Evolutionary conservation across 495 filamentous ascomycete species (phyloP).

Genomic region (Trichoderma reesei): DNA sequence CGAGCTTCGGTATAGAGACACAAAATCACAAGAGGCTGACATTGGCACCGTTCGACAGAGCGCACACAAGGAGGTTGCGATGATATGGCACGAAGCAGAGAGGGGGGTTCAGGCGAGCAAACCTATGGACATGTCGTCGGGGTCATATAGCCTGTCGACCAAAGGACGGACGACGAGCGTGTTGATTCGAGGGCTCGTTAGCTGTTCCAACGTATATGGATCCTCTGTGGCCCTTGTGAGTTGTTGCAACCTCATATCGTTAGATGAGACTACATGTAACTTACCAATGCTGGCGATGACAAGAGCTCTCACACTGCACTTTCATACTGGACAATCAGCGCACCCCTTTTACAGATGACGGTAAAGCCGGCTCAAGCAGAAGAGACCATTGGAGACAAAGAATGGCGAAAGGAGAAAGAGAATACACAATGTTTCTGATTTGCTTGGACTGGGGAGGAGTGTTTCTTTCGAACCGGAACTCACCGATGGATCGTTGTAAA

Average conservation of each 20-base stretch:
- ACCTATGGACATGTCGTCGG: conserved; percentile 47
- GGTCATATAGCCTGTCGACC: conserved; percentile 49
- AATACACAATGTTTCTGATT: too few species aligned
- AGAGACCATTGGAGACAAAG: background rate
- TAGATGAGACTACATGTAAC: conserved; percentile 8
- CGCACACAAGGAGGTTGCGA: background rate
- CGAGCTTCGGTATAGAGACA: too few species aligned
- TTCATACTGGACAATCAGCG: background rate
- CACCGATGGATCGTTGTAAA: conserved; percentile 5
- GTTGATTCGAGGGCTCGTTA: conserved; percentile 49
- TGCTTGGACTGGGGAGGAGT: too few species aligned
- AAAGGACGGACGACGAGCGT: conserved; percentile 46
- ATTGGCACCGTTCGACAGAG: background rate
- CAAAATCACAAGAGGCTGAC: too few species aligned
- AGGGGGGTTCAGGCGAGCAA: conserved; percentile 12
- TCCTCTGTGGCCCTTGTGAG: conserved; percentile 34
- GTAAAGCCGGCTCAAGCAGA: background rate
- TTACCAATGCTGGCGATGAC: conserved; percentile 19
- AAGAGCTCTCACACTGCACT: background rate
- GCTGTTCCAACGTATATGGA: conserved; percentile 50
- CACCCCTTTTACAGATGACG: background rate
- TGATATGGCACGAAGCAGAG: background rate
- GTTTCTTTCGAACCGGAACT: background rate
- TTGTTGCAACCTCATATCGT: background rate
- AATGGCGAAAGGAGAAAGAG: background rate